A percentile compares a stretch with the other conserved stretches of the same genome.
phyloP scores from a whole-genome alignment of 805 yeast genomes.

The Wickerhamiella brachini region DNA sequence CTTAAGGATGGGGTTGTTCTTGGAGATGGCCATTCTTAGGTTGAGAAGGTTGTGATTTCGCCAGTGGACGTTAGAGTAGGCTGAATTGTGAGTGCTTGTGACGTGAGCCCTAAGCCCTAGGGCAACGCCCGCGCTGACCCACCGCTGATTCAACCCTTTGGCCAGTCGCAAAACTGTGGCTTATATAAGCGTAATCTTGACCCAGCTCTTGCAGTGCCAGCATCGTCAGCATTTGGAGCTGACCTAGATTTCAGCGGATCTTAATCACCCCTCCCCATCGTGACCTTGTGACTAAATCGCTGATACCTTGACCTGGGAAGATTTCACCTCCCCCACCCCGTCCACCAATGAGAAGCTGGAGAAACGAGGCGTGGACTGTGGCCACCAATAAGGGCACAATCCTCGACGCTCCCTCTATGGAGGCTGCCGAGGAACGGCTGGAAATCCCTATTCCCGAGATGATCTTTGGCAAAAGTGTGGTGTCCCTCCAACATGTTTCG shows the following conservation, averaged over 20 bases:
- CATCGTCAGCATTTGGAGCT: no score
- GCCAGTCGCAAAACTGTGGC: no score
- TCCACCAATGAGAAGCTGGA: slow-evolving; percentile 6
- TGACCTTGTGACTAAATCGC: background rate
- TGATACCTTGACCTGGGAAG: background rate
- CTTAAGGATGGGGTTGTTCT: slow-evolving; percentile 97
- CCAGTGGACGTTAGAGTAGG: background rate
- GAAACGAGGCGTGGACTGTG: slow-evolving; percentile 45
- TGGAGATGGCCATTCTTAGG: slow-evolving; percentile 66
- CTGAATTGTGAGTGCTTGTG: slow-evolving; percentile 3
- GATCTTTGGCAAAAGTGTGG: slow-evolving; percentile 80
- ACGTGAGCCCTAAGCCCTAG: slow-evolving; percentile 8
- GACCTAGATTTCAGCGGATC: background rate
- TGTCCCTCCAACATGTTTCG: slow-evolving; percentile 35
- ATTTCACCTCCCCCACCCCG: background rate
- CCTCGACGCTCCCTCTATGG: slow-evolving; percentile 58
- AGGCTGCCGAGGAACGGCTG: slow-evolving; percentile 42
- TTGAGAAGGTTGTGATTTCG: slow-evolving; percentile 2
- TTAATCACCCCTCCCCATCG: background rate
- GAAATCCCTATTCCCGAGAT: slow-evolving; percentile 89
- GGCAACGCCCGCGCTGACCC: background rate
- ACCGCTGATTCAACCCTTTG: background rate
- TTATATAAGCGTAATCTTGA: no score
- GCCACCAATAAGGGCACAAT: slow-evolving; percentile 65
- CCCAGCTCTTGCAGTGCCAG: background rate